Evolutionary conservation across 495 filamentous ascomycete species (phyloP).

Genomic region (Durotheca rogersii): DNA sequence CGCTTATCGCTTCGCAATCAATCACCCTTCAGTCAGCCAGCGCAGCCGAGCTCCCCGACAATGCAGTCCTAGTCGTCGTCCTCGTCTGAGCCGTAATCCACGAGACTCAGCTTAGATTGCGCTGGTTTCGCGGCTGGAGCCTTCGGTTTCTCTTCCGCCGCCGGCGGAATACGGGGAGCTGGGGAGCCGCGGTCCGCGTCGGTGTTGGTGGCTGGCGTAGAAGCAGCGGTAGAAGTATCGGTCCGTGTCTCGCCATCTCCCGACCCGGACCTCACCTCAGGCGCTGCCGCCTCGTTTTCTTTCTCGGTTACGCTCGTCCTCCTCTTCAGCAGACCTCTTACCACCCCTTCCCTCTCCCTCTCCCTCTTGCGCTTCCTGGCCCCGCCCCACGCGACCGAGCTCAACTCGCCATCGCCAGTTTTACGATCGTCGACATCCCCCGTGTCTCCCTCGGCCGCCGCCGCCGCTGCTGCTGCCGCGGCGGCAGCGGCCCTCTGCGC

Average conservation of each 20-base stretch:
- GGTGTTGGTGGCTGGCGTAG: background rate
- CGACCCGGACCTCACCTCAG: background rate
- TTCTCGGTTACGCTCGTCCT: constrained; percentile 17
- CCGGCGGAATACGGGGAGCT: too few species aligned
- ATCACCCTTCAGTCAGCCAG: too few species aligned
- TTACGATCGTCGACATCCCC: constrained; percentile 15
- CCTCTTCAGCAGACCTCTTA: constrained; percentile 22
- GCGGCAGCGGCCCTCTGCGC: constrained; percentile 55
- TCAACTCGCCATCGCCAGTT: constrained; percentile 4
- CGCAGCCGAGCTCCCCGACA: too few species aligned
- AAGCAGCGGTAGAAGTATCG: background rate
- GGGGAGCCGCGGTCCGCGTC: background rate
- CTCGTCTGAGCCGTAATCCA: constrained; percentile 40
- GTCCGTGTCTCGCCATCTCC: background rate
- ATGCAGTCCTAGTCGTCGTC: too few species aligned
- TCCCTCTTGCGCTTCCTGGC: constrained; percentile 31
- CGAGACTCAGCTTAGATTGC: constrained; percentile 27
- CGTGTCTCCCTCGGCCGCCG: constrained; percentile 28
- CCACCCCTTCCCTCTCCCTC: constrained; percentile 15
- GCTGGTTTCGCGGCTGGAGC: background rate
- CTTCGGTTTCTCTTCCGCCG: constrained; percentile 9
- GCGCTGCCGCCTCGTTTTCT: background rate
- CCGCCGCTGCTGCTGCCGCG: constrained; percentile 37
- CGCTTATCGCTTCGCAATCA: too few species aligned
- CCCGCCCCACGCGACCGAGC: background rate